phyloP scores from a whole-genome alignment of 495 filamentous ascomycete species.

The Aspergillus saccharolyticus region DNA sequence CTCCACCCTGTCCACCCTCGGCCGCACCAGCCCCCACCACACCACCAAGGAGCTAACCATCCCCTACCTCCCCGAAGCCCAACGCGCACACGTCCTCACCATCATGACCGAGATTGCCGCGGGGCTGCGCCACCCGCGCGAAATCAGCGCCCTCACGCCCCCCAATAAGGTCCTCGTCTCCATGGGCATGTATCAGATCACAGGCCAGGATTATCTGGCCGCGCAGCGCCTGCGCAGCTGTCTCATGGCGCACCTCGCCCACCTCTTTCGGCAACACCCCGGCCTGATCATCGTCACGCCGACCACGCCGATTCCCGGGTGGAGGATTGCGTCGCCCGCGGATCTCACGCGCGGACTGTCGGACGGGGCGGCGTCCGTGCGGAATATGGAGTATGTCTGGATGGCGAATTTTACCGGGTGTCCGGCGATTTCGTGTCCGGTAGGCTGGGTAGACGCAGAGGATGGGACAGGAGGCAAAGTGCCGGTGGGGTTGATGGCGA shows the following conservation, averaged over 20 bases:
- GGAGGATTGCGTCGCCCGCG: constrained; percentile 50
- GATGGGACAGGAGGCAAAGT: constrained; percentile 47
- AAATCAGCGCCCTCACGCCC: constrained; percentile 52
- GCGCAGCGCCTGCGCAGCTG: constrained; percentile 70
- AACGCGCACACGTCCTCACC: constrained; percentile 73
- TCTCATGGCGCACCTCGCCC: constrained; percentile 77
- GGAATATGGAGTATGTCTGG: constrained; percentile 87
- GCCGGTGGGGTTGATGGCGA: constrained; percentile 84
- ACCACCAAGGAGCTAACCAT: constrained; percentile 65
- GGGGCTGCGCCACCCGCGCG: constrained; percentile 29
- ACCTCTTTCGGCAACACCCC: constrained; percentile 65
- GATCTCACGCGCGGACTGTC: constrained; percentile 62
- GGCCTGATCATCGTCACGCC: constrained; percentile 77
- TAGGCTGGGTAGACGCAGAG: constrained; percentile 56
- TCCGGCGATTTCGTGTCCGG: constrained; percentile 73
- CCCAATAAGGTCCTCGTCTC: constrained; percentile 71
- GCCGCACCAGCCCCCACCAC: constrained; percentile 54
- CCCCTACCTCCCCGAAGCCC: constrained; percentile 68
- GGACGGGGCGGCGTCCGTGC: constrained; percentile 65
- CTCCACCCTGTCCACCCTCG: too few species aligned
- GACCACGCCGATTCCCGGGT: constrained; percentile 72
- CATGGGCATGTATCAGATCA: constrained; percentile 55
- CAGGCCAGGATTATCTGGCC: constrained; percentile 63
- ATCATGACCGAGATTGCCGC: constrained; percentile 67
- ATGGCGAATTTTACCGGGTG: constrained; percentile 78